These are phyloP conservation scores for Vararia minispora DNA, from an alignment of 768 basidiomycete species.

Conservation along the genomic window DNA sequence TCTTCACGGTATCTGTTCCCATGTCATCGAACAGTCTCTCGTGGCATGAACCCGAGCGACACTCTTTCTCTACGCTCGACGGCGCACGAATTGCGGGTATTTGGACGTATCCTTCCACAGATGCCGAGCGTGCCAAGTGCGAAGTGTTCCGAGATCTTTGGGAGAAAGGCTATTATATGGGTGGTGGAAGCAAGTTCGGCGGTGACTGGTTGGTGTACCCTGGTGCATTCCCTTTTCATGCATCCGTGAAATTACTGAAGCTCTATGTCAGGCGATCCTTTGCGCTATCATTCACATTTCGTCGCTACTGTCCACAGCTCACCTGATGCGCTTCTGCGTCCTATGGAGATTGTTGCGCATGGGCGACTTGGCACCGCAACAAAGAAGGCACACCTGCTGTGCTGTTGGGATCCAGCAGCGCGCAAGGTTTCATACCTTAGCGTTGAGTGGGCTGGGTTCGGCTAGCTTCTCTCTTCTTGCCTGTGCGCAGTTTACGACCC, in stretches of 20 bases:
- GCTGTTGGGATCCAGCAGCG: constrained; percentile 72
- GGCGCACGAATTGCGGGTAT: constrained; percentile 56
- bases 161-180: constrained; percentile 80
- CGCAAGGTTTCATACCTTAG: constrained; percentile 62
- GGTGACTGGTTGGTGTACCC: constrained; percentile 96
- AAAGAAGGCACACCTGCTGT: constrained; percentile 90
- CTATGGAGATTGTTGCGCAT: constrained; percentile 94
- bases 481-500: constrained; percentile 1
- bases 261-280: constrained; percentile 60
- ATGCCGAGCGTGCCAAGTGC: constrained; percentile 63
- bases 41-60: constrained; percentile 50
- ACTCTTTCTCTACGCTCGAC: constrained; percentile 42
- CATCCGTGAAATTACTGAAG: background rate
- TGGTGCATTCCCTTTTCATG: constrained; percentile 37
- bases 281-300: constrained; percentile 97
- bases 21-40: constrained; percentile 46
- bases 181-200: constrained; percentile 87
- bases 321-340: constrained; percentile 45
- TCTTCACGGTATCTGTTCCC: constrained; percentile 55
- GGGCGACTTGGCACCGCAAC: constrained; percentile 94
- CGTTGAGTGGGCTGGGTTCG: constrained; percentile 89
- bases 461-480: constrained; percentile 26
- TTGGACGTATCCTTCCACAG: constrained; percentile 64
- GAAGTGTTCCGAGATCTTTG: constrained; percentile 72
- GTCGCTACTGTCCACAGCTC: constrained; percentile 72